Base-by-base conservation (phyloP, 176 grass and related monocot genomes). In the Olyra latifolia region DNA sequence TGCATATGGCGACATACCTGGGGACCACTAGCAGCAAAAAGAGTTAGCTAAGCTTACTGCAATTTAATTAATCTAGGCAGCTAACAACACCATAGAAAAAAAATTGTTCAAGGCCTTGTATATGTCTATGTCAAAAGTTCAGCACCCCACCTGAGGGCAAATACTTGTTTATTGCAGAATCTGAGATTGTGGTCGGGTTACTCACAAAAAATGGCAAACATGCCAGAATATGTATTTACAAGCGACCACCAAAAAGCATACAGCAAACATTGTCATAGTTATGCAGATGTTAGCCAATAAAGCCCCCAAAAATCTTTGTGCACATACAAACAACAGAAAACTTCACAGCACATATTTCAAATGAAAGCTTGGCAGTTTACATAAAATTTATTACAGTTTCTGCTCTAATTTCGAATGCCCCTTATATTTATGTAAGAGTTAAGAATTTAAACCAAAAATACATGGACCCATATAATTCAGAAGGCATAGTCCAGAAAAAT, bases 81-180 rank as follows among this genome's bases (percentile, higher is more conserved):
- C 52, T 61, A 54, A 45, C 24, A 71, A 25, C 27, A 49, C 27
- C 42, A 81, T n/a, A 55, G n/a, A 80, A 66, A 45, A 60, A 60
- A 50, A 5, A 5, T 6, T 14, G 28, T 23, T 41, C 11, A 7
- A 56, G 62, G 27, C 12, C 43, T n/a, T 50, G 70, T 48, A 16
- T 45, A 62, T 24, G 47, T 46, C 23, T 82, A 28, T 52, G 43
- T 64, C 48, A 72, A 62, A 53, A 16, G n/a, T 10, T 25, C 47
- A 39, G 24, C 17, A 28, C 14, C 8, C 19, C 49, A 20, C 27
- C 19, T 3, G 7, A 40, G 8, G 16, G 7, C 32, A 39, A 65
- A 20, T 17, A 45, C 16, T 44, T 45, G 23, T 15, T 45, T 24
- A 58, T 57, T 80, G 50, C 48, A 69, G 16, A n/a, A 53, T 35